Evolutionary conservation across 2,329 filamentous ascomycete genomes (phyloP), one percentile per base, ranked within the genome.

Genomic region (Sporothrix pallida): DNA sequence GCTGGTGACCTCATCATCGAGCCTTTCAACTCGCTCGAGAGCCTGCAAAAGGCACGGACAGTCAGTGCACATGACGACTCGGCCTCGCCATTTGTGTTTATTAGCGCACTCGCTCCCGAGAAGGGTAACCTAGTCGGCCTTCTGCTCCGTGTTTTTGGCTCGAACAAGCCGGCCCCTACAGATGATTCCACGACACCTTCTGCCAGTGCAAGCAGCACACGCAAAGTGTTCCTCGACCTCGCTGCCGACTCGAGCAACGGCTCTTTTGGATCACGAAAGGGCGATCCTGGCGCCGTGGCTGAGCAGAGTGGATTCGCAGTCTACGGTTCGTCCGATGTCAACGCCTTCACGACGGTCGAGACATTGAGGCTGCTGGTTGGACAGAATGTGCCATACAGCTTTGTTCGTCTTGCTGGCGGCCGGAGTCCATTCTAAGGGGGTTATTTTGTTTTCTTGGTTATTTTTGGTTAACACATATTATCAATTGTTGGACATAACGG

Each of bases 311-410:
- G 93, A 0, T 97, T 94, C 86, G 91, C 90, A 31, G 90, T 92
- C 7, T 96, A 95, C 79, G 92, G 92, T 1, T 89, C 91, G 20
- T 92, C 91, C 31, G 93, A 97, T 81, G 92, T 94, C 46, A 91
- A 91, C 73, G 93, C 93, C 0, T 96, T 94, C 83, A 95, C 92
- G 26, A 95, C 92, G 2, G 93, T 95, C 5, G 92, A 96, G 82
- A 95, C 91, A 68, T 82, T 96, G 72, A 86, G 93, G 77, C 81
- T 95, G 74, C 85, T 97, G 31, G 92, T 95, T 12, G 93, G 93
- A 10, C 93, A 96, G 83, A 96, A 96, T 80, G 93, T 96, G 73
- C 92, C 92, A 6, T 95, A 94, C 82, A 94, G 93, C 82, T 97
- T 97, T 83, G 93, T 96, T 58, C 87, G 93, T 68, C 84, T 96